These are phyloP conservation scores for Triglochin maritima DNA, from an alignment of 106 monocot genomes.

Conservation along the genomic window DNA sequence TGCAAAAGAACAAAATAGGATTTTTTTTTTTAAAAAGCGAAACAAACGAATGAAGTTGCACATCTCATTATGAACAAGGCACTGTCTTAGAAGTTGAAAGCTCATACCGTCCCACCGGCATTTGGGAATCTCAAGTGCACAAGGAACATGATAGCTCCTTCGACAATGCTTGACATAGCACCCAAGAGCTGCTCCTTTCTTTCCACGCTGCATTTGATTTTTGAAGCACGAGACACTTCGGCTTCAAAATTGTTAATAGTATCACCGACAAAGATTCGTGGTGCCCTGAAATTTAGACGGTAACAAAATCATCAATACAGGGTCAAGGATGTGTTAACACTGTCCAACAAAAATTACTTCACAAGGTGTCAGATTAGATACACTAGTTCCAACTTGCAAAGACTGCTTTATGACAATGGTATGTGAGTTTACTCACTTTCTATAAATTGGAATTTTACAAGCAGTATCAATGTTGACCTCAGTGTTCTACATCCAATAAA, in stretches of 20 bases:
- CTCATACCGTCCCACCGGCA: slow-evolving; percentile 75
- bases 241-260: slow-evolving; percentile 41
- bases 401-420: too few relatives aligned
- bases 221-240: slow-evolving; percentile 47
- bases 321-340: too few relatives aligned
- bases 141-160: slow-evolving; percentile 58
- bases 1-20: slow-evolving; percentile 1
- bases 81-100: not conserved
- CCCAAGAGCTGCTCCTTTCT: slow-evolving; percentile 72
- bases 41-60: not conserved
- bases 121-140: slow-evolving; percentile 28
- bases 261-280: slow-evolving; percentile 52
- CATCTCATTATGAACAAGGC: not conserved
- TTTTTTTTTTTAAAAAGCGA: too few relatives aligned
- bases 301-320: not conserved
- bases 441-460: too few relatives aligned
- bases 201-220: slow-evolving; percentile 61
- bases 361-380: too few relatives aligned
- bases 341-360: too few relatives aligned
- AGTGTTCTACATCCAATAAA: too few relatives aligned
- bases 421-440: too few relatives aligned
- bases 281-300: slow-evolving; percentile 42
- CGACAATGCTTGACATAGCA: slow-evolving; percentile 45
- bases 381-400: too few relatives aligned
- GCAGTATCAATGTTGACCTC: too few relatives aligned